Evolutionary conservation across 768 basidiomycete species (phyloP).

Genomic region (Pisolithus marmoratus): DNA sequence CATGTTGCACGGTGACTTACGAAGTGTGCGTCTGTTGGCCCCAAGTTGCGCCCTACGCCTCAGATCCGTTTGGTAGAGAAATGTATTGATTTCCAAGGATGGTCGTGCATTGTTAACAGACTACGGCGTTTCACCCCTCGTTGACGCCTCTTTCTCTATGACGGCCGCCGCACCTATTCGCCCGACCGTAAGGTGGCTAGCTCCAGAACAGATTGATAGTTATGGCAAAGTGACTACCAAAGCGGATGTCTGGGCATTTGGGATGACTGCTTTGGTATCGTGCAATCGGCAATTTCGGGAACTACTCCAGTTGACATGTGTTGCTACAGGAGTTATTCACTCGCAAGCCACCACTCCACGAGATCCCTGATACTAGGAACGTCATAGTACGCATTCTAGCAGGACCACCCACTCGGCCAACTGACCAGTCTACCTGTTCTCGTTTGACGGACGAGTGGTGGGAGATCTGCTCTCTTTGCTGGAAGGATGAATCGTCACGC

Average conservation of each 20-base stretch:
- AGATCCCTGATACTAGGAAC: too few species aligned
- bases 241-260: not conserved
- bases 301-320: not conserved
- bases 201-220: not conserved
- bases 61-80: not conserved
- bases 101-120: not conserved
- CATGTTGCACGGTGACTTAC: not conserved
- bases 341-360: not conserved
- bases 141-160: not conserved
- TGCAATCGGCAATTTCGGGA: not conserved
- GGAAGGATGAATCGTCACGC: not conserved
- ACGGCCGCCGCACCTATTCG: not conserved
- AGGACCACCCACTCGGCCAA: not conserved
- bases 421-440: not conserved
- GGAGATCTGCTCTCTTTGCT: not conserved
- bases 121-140: not conserved
- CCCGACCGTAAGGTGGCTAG: not conserved
- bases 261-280: not conserved
- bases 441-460: conserved; percentile 1
- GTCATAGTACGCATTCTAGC: not conserved
- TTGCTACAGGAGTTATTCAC: not conserved
- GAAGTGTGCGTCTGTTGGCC: not conserved
- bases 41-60: not conserved
- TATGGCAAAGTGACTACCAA: not conserved
- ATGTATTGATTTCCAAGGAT: not conserved